phyloP scores from a whole-genome alignment of 495 filamentous ascomycete genomes.

The Xylaria curta region DNA sequence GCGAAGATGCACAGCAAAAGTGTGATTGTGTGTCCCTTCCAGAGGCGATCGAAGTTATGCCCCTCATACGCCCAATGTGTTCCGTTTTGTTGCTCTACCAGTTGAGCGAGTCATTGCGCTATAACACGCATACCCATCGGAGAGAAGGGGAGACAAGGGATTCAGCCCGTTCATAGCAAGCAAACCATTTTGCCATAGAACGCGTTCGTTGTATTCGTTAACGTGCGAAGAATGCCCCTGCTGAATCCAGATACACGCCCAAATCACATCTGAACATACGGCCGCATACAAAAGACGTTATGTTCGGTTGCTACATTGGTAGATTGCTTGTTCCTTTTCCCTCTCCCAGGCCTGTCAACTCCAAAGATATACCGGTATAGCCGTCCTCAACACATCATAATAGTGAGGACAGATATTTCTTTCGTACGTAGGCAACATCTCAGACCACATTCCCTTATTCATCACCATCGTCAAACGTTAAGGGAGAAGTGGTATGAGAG shows the following conservation, averaged over 20 bases:
- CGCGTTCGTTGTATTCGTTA: neutral
- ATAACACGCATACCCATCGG: neutral
- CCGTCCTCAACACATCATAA: conserved; percentile 10
- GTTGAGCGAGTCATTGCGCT: neutral
- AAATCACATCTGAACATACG: neutral
- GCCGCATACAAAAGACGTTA: conserved; percentile 3
- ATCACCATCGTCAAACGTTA: conserved; percentile 16
- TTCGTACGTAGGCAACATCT: conserved; percentile 10
- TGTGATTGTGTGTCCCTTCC: conserved; percentile 1
- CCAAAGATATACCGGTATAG: neutral
- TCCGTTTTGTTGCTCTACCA: conserved; percentile 4
- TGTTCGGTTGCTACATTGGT: conserved; percentile 1
- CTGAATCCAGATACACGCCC: neutral
- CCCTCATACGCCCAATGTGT: neutral
- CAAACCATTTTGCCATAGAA: neutral
- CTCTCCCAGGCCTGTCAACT: conserved; percentile 13
- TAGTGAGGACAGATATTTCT: conserved; percentile 15
- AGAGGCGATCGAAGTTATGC: neutral
- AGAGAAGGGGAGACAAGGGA: neutral
- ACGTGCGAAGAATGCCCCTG: neutral
- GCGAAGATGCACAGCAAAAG: conserved; percentile 19
- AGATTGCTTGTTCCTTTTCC: conserved; percentile 1
- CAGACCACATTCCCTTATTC: conserved; percentile 18
- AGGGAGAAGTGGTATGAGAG: conserved; percentile 7
- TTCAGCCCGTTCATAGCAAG: neutral